Conservation (phyloP, 192 early-diverging fungal genomes). For the Coemansia sp. region DNA sequence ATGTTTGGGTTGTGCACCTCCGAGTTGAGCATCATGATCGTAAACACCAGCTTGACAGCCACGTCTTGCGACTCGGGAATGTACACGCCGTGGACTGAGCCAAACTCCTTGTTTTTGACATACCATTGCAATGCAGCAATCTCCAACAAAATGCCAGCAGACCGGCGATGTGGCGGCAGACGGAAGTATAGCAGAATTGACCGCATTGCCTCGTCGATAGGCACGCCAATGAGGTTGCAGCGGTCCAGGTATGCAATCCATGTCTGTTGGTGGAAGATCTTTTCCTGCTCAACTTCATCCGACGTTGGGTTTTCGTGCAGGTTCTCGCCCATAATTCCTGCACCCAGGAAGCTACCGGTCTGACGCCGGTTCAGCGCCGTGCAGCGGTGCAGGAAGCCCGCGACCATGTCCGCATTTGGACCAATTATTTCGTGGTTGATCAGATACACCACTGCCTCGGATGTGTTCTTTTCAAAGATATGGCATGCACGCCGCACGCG, state of each 20-base stretch:
- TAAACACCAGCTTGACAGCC: conserved; percentile 51
- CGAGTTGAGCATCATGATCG: conserved; percentile 54
- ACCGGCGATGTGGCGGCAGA: conserved; percentile 39
- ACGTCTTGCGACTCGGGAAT: conserved; percentile 52
- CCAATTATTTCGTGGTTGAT: conserved; percentile 51
- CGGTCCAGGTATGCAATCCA: conserved; percentile 50
- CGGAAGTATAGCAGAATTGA: conserved; percentile 51
- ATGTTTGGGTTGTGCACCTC: conserved; percentile 54
- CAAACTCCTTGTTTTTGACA: conserved; percentile 35
- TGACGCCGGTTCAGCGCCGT: conserved; percentile 54
- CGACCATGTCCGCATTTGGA: conserved; percentile 38
- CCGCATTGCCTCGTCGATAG: conserved; percentile 54
- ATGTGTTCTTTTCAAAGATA: conserved; percentile 52
- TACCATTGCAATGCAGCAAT: conserved; percentile 51
- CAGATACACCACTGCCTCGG: conserved; percentile 48
- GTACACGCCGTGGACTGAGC: conserved; percentile 21
- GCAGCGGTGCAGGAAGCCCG: conserved; percentile 53
- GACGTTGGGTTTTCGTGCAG: conserved; percentile 42
- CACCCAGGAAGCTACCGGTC: conserved; percentile 48
- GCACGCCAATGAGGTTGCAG: conserved; percentile 48
- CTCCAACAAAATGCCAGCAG: conserved; percentile 51
- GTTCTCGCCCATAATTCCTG: conserved; percentile 50
- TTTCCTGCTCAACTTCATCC: conserved; percentile 52
- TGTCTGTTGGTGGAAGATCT: conserved; percentile 51
- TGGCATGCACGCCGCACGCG: conserved; percentile 49